These are phyloP conservation scores for Candida corydali DNA, from an alignment of 805 yeast species.

Conservation along the genomic window DNA sequence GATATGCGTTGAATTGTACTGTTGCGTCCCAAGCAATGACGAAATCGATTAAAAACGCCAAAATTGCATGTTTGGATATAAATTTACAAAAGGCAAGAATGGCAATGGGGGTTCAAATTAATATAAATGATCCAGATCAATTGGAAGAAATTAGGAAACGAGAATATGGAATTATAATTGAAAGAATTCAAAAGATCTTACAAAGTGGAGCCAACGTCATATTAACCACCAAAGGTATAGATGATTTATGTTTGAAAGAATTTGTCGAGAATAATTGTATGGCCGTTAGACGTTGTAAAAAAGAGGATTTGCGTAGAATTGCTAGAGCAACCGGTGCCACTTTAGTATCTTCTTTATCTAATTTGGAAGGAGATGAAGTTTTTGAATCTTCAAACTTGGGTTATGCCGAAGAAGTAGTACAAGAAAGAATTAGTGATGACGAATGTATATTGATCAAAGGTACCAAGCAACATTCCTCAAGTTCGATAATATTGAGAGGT, in stretches of 20 bases:
- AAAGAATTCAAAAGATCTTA: slow-evolving; percentile 76
- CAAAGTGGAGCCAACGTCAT: slow-evolving; percentile 91
- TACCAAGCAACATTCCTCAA: slow-evolving; percentile 84
- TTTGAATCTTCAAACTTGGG: slow-evolving; percentile 85
- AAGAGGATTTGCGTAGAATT: slow-evolving; percentile 93
- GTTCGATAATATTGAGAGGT: slow-evolving; percentile 91
- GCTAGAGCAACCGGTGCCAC: slow-evolving; percentile 99
- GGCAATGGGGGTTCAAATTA: slow-evolving; percentile 98
- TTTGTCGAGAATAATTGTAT: slow-evolving; percentile 88
- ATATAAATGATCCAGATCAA: slow-evolving; percentile 96
- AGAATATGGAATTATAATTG: slow-evolving; percentile 81
- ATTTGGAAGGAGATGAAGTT: slow-evolving; percentile 93
- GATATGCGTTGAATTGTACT: slow-evolving; percentile 95
- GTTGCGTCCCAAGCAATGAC: slow-evolving; percentile 97
- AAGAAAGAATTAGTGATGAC: slow-evolving; percentile 89
- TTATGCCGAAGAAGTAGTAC: slow-evolving; percentile 83
- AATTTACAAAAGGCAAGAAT: slow-evolving; percentile 93
- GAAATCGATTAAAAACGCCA: slow-evolving; percentile 63
- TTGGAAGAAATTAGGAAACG: slow-evolving; percentile 87
- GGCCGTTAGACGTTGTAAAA: slow-evolving; percentile 96
- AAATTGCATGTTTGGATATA: slow-evolving; percentile 84
- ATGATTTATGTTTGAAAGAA: slow-evolving; percentile 85
- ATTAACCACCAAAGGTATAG: slow-evolving; percentile 91
- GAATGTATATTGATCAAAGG: slow-evolving; percentile 93
- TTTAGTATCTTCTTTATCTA: slow-evolving; percentile 77